A percentile compares a stretch with the other conserved stretches of the same genome.
Conservation (phyloP, 192 early-diverging fungal species). For the Backusella psychrophila region DNA sequence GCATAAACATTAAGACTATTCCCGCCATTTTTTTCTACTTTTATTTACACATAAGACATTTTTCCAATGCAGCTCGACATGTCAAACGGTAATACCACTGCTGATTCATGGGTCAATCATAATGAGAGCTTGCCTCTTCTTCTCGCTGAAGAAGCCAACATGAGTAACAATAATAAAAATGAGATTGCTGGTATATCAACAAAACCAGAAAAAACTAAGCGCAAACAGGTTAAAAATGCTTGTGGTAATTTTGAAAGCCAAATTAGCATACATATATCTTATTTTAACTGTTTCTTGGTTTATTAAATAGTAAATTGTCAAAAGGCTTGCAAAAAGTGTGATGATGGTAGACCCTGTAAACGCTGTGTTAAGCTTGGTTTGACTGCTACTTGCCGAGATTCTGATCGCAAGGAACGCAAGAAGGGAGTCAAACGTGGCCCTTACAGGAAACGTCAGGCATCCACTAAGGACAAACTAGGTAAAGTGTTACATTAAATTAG, state of each 20-base stretch:
- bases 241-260: constrained; percentile 57
- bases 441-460: constrained; percentile 58
- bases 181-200: background rate
- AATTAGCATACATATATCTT: background rate
- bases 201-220: constrained; percentile 31
- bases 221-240: constrained; percentile 88
- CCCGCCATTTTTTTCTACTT: background rate
- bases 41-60: background rate
- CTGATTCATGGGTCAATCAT: background rate
- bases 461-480: constrained; percentile 12
- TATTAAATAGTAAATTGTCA: constrained; percentile 70
- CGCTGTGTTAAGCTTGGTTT: constrained; percentile 76
- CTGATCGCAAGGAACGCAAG: constrained; percentile 77
- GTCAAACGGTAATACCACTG: background rate
- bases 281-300: background rate
- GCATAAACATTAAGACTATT: background rate
- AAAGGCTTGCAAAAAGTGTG: constrained; percentile 92
- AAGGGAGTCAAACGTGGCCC: constrained; percentile 86
- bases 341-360: constrained; percentile 77
- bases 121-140: background rate
- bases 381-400: constrained; percentile 66
- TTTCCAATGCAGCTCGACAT: background rate
- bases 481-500: background rate
- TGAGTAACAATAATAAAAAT: background rate
- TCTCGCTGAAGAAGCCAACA: background rate